phyloP scores from a whole-genome alignment of 192 early-diverging fungal species.

The Entrophospora sp. region DNA sequence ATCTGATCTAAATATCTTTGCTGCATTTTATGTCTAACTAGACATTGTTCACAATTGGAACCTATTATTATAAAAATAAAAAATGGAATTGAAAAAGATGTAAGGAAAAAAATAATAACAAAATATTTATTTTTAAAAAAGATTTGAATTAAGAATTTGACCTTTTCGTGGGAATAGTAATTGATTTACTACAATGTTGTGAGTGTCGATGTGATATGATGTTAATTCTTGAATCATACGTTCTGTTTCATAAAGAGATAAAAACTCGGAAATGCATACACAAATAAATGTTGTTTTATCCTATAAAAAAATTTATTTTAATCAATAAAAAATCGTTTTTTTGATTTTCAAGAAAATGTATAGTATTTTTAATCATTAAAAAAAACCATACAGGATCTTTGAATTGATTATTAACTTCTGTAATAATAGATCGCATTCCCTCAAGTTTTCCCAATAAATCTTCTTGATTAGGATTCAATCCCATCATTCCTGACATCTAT shows the following conservation, averaged over 20 bases:
- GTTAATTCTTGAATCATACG: constrained; percentile 99
- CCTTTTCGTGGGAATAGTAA: constrained; percentile 86
- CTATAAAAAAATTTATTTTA: constrained; percentile 23
- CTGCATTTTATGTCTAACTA: constrained; percentile 95
- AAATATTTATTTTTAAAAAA: background rate
- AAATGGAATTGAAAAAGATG: constrained; percentile 23
- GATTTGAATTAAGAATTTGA: constrained; percentile 16
- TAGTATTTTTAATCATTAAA: background rate
- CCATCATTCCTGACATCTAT: constrained; percentile 84
- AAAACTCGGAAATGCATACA: constrained; percentile 98
- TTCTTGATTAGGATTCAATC: constrained; percentile 74
- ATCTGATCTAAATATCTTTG: constrained; percentile 98
- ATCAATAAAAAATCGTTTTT: background rate
- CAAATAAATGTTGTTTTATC: constrained; percentile 99
- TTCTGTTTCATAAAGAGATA: constrained; percentile 99
- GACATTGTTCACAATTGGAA: constrained; percentile 81
- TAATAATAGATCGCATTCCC: constrained; percentile 91
- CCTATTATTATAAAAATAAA: constrained; percentile 40
- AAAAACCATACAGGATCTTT: constrained; percentile 80
- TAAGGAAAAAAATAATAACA: constrained; percentile 1
- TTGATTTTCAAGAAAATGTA: background rate
- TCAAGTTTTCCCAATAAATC: constrained; percentile 95
- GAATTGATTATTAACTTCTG: constrained; percentile 98
- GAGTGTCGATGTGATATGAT: constrained; percentile 93
- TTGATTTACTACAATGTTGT: constrained; percentile 99